Conservation (phyloP, 139 green algal species). For the Closterium sp. region DNA sequence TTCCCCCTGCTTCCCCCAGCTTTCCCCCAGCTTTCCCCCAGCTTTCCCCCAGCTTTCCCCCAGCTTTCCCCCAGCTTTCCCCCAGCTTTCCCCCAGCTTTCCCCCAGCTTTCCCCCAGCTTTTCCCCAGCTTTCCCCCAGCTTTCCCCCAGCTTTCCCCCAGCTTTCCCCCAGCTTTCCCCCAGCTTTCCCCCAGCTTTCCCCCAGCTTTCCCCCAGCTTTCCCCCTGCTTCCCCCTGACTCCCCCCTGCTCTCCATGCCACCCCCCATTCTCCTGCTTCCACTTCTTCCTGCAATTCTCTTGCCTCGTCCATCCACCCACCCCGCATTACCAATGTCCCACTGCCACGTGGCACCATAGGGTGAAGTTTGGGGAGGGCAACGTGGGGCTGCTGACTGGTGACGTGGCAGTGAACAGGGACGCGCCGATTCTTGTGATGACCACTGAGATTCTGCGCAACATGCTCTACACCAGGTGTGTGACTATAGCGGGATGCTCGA, state of each 20-base stretch:
- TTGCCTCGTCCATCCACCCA: no score
- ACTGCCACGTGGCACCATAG: neutral
- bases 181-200: neutral
- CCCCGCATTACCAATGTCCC: constrained; percentile 2
- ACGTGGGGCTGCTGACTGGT: constrained; percentile 84
- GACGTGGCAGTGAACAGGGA: constrained; percentile 87
- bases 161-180: neutral
- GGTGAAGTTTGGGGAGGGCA: constrained; percentile 55
- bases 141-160: no score
- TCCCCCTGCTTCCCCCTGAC: neutral
- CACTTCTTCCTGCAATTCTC: no score
- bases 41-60: no score
- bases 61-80: no score
- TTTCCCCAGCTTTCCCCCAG: no score
- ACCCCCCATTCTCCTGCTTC: no score
- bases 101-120: no score
- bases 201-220: neutral
- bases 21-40: no score
- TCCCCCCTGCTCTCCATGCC: no score
- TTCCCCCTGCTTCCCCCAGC: no score
- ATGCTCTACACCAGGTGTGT: constrained; percentile 80
- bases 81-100: no score
- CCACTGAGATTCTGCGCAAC: constrained; percentile 97
- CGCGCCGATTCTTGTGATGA: constrained; percentile 92
- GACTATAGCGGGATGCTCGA: neutral